Conservation (phyloP, 2,329 filamentous ascomycete species). For the Aspergillus awamori region DNA sequence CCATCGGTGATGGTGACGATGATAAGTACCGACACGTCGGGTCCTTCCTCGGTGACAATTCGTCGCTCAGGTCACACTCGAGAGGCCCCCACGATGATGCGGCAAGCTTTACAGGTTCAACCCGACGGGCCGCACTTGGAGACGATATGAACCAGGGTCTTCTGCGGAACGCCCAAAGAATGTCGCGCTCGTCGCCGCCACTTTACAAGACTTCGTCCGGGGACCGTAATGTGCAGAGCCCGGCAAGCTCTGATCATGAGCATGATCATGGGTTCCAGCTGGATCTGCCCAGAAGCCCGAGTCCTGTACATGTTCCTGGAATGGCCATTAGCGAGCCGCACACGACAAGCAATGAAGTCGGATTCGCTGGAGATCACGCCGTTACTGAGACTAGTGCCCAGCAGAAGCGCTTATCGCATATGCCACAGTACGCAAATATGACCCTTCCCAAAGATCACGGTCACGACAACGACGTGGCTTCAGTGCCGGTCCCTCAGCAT, state of each 20-base stretch:
- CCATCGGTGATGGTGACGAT: slow-evolving; percentile 67
- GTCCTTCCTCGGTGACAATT: slow-evolving; percentile 55
- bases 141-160: slow-evolving; percentile 56
- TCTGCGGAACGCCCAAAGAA: slow-evolving; percentile 59
- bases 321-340: slow-evolving; percentile 16
- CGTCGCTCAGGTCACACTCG: slow-evolving; percentile 42
- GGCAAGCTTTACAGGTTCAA: slow-evolving; percentile 58
- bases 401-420: background rate
- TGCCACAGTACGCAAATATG: background rate
- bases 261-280: slow-evolving; percentile 25
- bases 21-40: slow-evolving; percentile 77
- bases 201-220: slow-evolving; percentile 25
- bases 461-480: background rate
- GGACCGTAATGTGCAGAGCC: slow-evolving; percentile 16
- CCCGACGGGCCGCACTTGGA: slow-evolving; percentile 43
- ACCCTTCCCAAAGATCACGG: background rate
- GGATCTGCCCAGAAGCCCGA: slow-evolving; percentile 25
- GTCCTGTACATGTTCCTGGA: slow-evolving; percentile 23
- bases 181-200: slow-evolving; percentile 58
- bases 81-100: slow-evolving; percentile 48
- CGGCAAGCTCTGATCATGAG: slow-evolving; percentile 19
- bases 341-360: slow-evolving; percentile 2
- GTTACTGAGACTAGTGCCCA: background rate
- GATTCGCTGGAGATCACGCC: background rate
- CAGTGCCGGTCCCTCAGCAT: slow-evolving; percentile 19